These are phyloP conservation scores for Quercus cerris DNA, from an alignment of 306 rosid genomes.

Conservation along the genomic window DNA sequence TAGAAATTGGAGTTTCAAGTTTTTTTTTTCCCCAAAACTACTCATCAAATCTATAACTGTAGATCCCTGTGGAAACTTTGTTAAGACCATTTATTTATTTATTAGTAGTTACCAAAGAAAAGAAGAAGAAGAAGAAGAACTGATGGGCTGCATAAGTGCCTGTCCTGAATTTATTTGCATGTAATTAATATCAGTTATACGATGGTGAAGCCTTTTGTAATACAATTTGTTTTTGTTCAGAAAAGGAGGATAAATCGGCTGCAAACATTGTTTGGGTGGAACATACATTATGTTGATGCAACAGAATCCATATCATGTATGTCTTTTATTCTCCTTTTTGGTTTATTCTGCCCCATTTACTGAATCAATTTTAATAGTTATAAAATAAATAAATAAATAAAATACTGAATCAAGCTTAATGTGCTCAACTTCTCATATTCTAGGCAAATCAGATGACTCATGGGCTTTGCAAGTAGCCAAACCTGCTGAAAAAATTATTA, in stretches of 20 bases:
- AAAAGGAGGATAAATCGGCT: constrained; percentile 70
- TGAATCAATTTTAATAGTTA: not conserved
- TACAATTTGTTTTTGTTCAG: constrained; percentile 33
- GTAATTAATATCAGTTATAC: not conserved
- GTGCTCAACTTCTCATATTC: constrained; percentile 1
- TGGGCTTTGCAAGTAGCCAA: constrained; percentile 65
- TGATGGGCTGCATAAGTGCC: not conserved
- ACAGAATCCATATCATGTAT: constrained; percentile 66
- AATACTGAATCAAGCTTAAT: not conserved
- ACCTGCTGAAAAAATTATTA: constrained; percentile 48
- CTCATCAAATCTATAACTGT: not conserved
- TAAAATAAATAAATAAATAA: too few species aligned
- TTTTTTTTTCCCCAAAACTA: not conserved
- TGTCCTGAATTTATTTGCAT: constrained; percentile 3
- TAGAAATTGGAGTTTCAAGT: not conserved
- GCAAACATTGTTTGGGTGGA: constrained; percentile 70
- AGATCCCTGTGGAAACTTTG: not conserved
- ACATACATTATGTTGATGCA: constrained; percentile 64
- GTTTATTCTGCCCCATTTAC: not conserved
- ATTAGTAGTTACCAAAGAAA: not conserved
- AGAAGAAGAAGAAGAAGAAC: not conserved
- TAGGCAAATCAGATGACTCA: constrained; percentile 61
- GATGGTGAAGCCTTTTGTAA: constrained; percentile 2
- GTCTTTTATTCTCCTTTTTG: constrained; percentile 7
- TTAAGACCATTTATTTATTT: not conserved